Evolutionary conservation across 306 rosid species (phyloP), one percentile per base, ranked within the genome.

Genomic region (Sphenostylis stenocarpa): DNA sequence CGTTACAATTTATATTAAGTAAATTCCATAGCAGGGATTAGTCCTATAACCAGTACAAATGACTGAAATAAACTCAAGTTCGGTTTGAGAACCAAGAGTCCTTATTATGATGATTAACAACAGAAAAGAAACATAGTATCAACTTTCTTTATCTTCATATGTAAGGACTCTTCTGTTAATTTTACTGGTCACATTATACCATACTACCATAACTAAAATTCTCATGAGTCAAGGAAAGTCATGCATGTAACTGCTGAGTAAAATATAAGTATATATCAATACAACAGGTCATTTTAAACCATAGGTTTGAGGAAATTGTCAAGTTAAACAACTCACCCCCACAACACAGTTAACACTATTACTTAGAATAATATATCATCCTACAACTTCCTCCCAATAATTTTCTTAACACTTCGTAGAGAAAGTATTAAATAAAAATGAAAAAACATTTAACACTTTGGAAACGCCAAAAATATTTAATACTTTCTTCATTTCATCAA

Each of bases 201-300:
- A 74, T n/a, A 23, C 23, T 34, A 16, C 62, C 26, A 63, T 15
- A 63, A 15, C 53, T 23, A 23, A 15, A 65, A 66, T n/a, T 7
- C 12, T 53, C 34, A 77, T 8, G 39, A 31, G 7, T 44, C 45
- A n/a, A 20, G 51, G 14, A 62, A 61, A 8, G 6, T 5, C 62
- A 26, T 26, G 34, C 24, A 68, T 77, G 43, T 55, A n/a, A 56
- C 28, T 64, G 43, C 31, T 21, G 39, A 64, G 53, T 61, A 14
- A 68, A 28, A 11, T 70, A 28, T 3, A 63, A 53, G 62, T 49
- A n/a, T n/a, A n/a, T n/a, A 39, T 6, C 56, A 76, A 52, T 82
- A 63, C 68, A 75, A 38, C 6, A 4, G 38, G 20, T 38, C 38
- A 44, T 14, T 36, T 69, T 41, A 60, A 49, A 28, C 17, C 47